phyloP scores from a whole-genome alignment of 2,329 filamentous ascomycete species.

The Dissoconium aciculare region DNA sequence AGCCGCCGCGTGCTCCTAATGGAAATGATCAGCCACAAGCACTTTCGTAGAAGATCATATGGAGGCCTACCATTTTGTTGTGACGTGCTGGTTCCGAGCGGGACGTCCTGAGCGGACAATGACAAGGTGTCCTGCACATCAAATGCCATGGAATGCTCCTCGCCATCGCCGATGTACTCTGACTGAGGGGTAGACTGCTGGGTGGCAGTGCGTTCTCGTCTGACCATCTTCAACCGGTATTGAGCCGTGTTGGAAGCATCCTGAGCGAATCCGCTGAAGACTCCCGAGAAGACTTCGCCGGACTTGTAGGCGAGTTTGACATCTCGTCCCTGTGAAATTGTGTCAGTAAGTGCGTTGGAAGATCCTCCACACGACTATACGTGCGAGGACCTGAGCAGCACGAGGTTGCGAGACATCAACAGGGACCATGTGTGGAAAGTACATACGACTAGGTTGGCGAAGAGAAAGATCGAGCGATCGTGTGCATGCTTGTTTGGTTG shows the following conservation, averaged over 20 bases:
- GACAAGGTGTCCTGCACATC: constrained; percentile 46
- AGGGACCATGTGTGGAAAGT: constrained; percentile 26
- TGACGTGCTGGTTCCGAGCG: constrained; percentile 36
- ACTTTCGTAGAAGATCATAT: too few species aligned
- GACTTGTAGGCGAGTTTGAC: constrained; percentile 43
- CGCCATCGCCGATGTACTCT: constrained; percentile 33
- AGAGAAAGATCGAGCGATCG: constrained; percentile 44
- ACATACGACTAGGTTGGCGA: constrained; percentile 45
- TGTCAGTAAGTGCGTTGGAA: constrained; percentile 4
- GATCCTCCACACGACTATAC: too few species aligned
- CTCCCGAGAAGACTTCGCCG: constrained; percentile 46
- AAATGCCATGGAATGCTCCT: constrained; percentile 42
- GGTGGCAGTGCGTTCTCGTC: constrained; percentile 29
- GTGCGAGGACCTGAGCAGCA: too few species aligned
- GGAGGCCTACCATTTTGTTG: constrained; percentile 44
- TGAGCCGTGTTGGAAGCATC: constrained; percentile 38
- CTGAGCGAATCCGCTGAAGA: constrained; percentile 42
- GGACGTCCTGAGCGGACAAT: constrained; percentile 39
- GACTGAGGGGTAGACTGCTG: too few species aligned
- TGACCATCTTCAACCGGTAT: constrained; percentile 52
- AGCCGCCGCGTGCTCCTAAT: constrained; percentile 47
- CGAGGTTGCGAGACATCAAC: not conserved
- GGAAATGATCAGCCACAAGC: too few species aligned
- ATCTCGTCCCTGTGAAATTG: constrained; percentile 35
- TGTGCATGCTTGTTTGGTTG: constrained; percentile 43